These are phyloP conservation scores for Kwoniella botswanensis DNA, from an alignment of 768 basidiomycete genomes.

Conservation along the genomic window DNA sequence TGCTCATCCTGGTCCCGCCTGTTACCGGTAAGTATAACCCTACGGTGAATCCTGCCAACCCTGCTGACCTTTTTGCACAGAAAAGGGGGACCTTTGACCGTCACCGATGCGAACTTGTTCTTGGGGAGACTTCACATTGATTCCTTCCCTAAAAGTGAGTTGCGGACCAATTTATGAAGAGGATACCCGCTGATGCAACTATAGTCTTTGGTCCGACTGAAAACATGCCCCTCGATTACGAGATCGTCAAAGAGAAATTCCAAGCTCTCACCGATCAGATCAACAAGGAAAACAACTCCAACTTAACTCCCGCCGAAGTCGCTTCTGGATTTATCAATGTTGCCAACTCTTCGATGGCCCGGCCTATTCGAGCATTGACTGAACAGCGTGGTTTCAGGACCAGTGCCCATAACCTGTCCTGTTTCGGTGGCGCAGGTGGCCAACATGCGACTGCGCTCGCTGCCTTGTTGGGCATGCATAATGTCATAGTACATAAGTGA, in stretches of 20 bases:
- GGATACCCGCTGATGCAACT: neutral
- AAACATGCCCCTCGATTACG: constrained; percentile 77
- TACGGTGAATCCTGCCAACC: too few species aligned
- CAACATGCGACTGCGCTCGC: constrained; percentile 55
- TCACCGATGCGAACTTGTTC: constrained; percentile 53
- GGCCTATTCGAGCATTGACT: constrained; percentile 67
- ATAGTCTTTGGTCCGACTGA: constrained; percentile 80
- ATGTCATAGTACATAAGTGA: constrained; percentile 42
- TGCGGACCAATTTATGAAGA: neutral
- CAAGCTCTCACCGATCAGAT: constrained; percentile 72
- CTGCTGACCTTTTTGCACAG: constrained; percentile 12
- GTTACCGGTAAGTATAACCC: constrained; percentile 25
- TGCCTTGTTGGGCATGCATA: constrained; percentile 34
- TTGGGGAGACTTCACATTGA: constrained; percentile 50
- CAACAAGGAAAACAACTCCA: constrained; percentile 67
- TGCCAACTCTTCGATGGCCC: constrained; percentile 88
- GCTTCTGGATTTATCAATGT: constrained; percentile 95
- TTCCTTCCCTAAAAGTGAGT: constrained; percentile 70
- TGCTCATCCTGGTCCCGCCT: constrained; percentile 86
- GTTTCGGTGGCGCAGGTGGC: constrained; percentile 59
- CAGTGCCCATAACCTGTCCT: constrained; percentile 65
- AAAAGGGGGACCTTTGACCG: constrained; percentile 78
- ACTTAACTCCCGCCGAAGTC: constrained; percentile 75
- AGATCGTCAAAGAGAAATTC: constrained; percentile 72
- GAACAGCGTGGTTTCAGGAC: constrained; percentile 87